These are phyloP conservation scores for Flaveria bidentis DNA, from an alignment of 129 eudicot genomes.

Conservation along the genomic window DNA sequence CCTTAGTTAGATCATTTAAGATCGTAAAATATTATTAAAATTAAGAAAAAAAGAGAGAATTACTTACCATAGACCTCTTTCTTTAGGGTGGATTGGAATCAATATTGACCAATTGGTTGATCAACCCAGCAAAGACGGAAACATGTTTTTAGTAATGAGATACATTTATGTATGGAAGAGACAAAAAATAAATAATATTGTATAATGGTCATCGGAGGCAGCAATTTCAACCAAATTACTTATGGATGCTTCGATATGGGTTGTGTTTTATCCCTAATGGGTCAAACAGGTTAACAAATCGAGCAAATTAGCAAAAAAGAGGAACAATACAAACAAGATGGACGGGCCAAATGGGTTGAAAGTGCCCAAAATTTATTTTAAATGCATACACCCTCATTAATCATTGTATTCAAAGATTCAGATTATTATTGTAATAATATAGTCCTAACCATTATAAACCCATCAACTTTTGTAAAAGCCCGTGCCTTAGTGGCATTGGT, in stretches of 20 bases:
- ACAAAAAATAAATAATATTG: background rate
- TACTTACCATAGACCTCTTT: conserved; percentile 89
- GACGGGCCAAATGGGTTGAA: background rate
- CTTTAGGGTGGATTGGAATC: conserved; percentile 49
- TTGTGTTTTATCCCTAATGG: background rate
- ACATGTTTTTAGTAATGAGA: conserved; percentile 18
- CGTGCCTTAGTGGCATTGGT: no score
- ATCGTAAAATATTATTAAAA: background rate
- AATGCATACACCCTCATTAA: background rate
- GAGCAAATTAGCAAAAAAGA: background rate
- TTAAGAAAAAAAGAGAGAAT: background rate
- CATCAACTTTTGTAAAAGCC: background rate
- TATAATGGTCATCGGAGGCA: background rate
- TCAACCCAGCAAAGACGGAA: conserved; percentile 35
- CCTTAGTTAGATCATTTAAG: background rate
- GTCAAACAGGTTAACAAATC: background rate
- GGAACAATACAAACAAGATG: background rate
- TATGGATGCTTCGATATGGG: background rate
- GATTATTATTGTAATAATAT: background rate
- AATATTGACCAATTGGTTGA: conserved; percentile 38
- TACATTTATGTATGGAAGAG: background rate
- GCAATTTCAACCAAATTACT: background rate
- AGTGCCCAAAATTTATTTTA: background rate
- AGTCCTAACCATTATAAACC: background rate
- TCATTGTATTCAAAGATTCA: background rate